Evolutionary conservation across 495 filamentous ascomycete genomes (phyloP), one percentile per base, ranked within the genome.

Genomic region (Aspergillus biplanus): DNA sequence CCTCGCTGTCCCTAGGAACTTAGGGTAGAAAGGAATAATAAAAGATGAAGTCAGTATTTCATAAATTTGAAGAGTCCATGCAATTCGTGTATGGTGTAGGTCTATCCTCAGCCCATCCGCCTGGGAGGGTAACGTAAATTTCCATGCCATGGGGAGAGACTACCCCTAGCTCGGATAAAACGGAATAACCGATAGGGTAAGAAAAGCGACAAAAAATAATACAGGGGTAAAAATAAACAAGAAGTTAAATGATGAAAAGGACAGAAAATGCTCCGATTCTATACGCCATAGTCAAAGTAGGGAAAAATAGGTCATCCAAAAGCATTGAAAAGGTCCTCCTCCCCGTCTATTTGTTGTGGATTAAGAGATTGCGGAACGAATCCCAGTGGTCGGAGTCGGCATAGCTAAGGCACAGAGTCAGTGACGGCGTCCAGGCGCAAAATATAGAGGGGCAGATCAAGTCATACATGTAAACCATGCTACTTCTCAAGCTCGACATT

Each of bases 401-500:
- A 61, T 90, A 90, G 66, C 87, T 90, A 59, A 59, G 42, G 50
- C 21, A 21, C 33, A 33, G 52, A 55, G n/a, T 59, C 52, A 48
- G 63, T 78, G 63, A 79, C 32, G 21, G 52, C 52, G 15, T 61
- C 52, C 42, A 61, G 77, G 63, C 77, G 67, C 61, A 60, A 32
- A 27, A 56, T 3, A 59, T 21, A 27, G 33, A 9, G 42, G 39
- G 12, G 33, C 27, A 32, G 47, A n/a, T 60, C n/a, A 55, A 72
- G 61, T 85, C 87, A 73, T 92, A 98, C 85, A 99, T 96, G 75
- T 98, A 99, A 63, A 87, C 89, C 95, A 99, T 99, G 79, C 94
- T 97, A 77, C 89, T 93, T 74, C 92, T 85, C 79, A 99, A 78
- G 75, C 93, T 97, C 52, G 86, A 84, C 78, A 96, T 94, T 69